Evolutionary conservation across 192 early-diverging fungal genomes (phyloP).

Genomic region (Coemansia sp.): DNA sequence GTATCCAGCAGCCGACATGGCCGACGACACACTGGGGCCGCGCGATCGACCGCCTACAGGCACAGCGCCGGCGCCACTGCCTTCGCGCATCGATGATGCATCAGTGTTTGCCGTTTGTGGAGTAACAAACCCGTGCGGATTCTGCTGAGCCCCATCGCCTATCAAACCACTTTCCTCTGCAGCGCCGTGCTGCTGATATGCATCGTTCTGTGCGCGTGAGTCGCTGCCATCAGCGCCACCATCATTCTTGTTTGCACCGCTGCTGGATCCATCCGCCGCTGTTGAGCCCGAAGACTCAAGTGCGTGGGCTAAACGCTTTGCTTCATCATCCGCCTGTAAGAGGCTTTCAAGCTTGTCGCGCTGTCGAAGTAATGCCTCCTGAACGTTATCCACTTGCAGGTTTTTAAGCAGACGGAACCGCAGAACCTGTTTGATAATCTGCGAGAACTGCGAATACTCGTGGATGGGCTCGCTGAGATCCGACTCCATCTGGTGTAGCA

Average conservation of each 20-base stretch:
- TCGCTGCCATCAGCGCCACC: conserved; percentile 4
- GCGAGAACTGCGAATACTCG: conserved; percentile 87
- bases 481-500: conserved; percentile 74
- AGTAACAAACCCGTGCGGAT: conserved; percentile 36
- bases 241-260: background rate
- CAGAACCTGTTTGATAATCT: conserved; percentile 84
- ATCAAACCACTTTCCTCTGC: conserved; percentile 21
- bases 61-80: conserved; percentile 6
- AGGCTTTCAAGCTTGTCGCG: conserved; percentile 62
- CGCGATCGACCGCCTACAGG: conserved; percentile 32
- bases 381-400: conserved; percentile 77
- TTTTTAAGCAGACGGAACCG: conserved; percentile 84
- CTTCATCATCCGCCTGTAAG: conserved; percentile 68
- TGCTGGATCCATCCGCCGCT: background rate
- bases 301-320: conserved; percentile 69
- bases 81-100: conserved; percentile 25
- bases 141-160: conserved; percentile 20
- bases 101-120: conserved; percentile 42
- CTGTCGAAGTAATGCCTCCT: conserved; percentile 73
- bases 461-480: conserved; percentile 81
- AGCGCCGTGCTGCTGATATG: conserved; percentile 9
- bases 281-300: conserved; percentile 39
- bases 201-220: conserved; percentile 6
- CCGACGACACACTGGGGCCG: conserved; percentile 39
- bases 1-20: conserved; percentile 17